Base-by-base conservation (phyloP, 1,139 yeast genomes). In the Hemisphaericaspora xylofermentans region DNA sequence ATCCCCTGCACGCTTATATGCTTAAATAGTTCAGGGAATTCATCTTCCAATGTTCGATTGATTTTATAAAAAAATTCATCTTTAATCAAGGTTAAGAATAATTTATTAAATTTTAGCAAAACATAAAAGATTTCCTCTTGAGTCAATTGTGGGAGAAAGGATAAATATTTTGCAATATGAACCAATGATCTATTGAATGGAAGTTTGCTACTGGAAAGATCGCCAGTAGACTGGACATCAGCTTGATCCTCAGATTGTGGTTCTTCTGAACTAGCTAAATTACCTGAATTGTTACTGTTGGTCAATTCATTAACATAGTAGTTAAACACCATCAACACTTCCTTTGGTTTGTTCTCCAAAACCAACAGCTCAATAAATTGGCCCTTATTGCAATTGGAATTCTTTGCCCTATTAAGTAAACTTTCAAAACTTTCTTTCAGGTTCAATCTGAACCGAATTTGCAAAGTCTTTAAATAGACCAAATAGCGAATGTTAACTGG, bases 1-100 rank as follows among this genome's bases (percentile, higher is more conserved):
- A 72, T 60, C 0, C 77, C 77, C 44, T 70, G 72, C 24, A 62
- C 59, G 27, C 61, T 52, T 14, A 71, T 57, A 48, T 71, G 74
- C n/a, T 49, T 41, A 36, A 68, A 71, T 3, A 52, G 48, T 2
- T 56, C 61, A 3, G 56, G 49, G 4, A 49, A 51, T 21, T 52
- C 41, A 21, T 69, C 75, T 47, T 72, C 77, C 35, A 72, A 49
- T 1, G 72, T 52, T 22, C 78, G 47, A 41, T 56, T 62, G 12
- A 61, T 58, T 48, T 67, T 67, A 51, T 69, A 72, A 51, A 56
- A 59, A 36, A 69, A 64, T 49, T 71, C 77, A 13, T 66, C 68
- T 43, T 61, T 61, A 35, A 61, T 58, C 34, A 63, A 50, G 36
- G 47, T 53, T 22, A 52, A 39, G 38, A 61, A 60, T 27, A 67